Percentiles rank a stretch among this genome's conserved stretches.
Evolutionary conservation across 2,329 filamentous ascomycete species (phyloP).

Genomic region (Aspergillus hiratsukae): DNA sequence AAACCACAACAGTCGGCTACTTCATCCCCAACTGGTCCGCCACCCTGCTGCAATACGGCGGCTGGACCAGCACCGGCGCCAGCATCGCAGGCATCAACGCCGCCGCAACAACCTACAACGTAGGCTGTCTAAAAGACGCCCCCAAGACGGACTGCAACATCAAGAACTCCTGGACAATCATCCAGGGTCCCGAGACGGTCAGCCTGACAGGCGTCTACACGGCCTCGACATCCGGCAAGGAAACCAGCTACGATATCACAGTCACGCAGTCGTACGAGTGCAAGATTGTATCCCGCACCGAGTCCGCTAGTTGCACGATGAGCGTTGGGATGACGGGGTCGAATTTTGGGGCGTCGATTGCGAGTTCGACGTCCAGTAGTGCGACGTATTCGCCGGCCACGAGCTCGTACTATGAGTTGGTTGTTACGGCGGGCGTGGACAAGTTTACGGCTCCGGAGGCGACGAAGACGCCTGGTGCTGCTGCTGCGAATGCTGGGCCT

Average conservation of each 20-base stretch:
- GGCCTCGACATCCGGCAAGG: conserved; percentile 3
- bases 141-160: conserved; percentile 21
- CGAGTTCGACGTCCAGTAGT: background rate
- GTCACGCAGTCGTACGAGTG: conserved; percentile 15
- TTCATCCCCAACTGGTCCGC: conserved; percentile 10
- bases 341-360: background rate
- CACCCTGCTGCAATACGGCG: conserved; percentile 1
- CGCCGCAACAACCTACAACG: conserved; percentile 19
- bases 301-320: conserved; percentile 18
- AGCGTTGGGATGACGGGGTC: conserved; percentile 10
- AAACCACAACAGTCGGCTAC: conserved; percentile 9
- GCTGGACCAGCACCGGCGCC: conserved; percentile 17
- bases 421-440: conserved; percentile 18
- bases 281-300: conserved; percentile 10
- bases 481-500: conserved; percentile 5
- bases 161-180: conserved; percentile 17
- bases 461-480: conserved; percentile 17
- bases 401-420: conserved; percentile 8
- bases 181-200: conserved; percentile 20
- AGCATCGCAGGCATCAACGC: conserved; percentile 19
- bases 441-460: conserved; percentile 15
- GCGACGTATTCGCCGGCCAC: background rate
- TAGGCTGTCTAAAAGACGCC: conserved; percentile 17
- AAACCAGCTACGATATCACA: conserved; percentile 13
- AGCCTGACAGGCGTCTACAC: conserved; percentile 18